Conservation (phyloP, 1,284 basidiomycete genomes). For the Lignosus rhinocerotis region DNA sequence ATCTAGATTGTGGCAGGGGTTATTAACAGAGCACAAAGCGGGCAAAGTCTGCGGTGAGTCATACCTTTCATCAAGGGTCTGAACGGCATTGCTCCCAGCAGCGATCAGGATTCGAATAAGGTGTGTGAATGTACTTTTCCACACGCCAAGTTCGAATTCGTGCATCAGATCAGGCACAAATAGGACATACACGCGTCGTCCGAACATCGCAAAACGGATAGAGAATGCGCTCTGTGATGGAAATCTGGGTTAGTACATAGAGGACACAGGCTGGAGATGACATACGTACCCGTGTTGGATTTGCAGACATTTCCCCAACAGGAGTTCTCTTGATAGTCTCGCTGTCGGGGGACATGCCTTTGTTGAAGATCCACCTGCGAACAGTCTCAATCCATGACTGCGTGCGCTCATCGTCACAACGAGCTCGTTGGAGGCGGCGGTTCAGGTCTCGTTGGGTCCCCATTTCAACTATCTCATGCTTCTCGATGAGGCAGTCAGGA, state of each 20-base stretch:
- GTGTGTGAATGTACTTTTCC: constrained; percentile 28
- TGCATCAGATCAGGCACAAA: constrained; percentile 39
- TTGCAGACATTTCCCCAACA: constrained; percentile 13
- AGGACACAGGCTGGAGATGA: not conserved
- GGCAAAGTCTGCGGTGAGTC: no score
- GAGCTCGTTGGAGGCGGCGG: not conserved
- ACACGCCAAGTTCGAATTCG: constrained; percentile 39
- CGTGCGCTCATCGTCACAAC: not conserved
- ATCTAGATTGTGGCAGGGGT: not conserved
- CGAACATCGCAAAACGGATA: not conserved
- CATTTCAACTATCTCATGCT: constrained; percentile 16
- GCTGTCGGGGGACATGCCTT: constrained; percentile 1
- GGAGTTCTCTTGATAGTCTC: not conserved
- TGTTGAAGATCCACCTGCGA: constrained; percentile 17
- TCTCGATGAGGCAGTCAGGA: constrained; percentile 31
- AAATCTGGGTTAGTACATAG: not conserved
- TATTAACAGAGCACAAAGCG: no score
- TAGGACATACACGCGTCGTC: constrained; percentile 30
- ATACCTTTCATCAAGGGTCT: not conserved
- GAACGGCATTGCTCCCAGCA: not conserved
- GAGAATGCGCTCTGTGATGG: constrained; percentile 31
- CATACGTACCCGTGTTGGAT: constrained; percentile 1
- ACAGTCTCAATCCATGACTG: constrained; percentile 2
- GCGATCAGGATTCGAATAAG: constrained; percentile 2
- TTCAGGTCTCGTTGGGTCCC: constrained; percentile 7